Conservation (phyloP, 108 stramenopile genomes). For the Skeletonema tropicum region DNA sequence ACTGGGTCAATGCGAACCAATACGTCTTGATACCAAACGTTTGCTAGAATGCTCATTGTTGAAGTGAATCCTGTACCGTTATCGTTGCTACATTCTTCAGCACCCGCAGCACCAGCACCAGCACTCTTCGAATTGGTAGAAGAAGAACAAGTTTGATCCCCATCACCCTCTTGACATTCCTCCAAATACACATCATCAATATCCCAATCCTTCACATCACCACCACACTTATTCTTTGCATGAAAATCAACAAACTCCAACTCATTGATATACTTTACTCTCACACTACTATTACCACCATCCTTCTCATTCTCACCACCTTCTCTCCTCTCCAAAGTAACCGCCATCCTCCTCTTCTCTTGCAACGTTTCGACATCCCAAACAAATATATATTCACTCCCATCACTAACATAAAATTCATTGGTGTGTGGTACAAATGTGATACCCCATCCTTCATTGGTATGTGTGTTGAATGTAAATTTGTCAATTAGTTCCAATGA, state of each 20-base stretch:
- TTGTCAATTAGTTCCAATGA: conserved; percentile 36
- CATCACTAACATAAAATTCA: conserved; percentile 79
- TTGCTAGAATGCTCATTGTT: conserved; percentile 68
- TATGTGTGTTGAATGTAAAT: conserved; percentile 54
- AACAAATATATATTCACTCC: conserved; percentile 55
- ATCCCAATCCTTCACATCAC: not conserved
- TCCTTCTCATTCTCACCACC: no score
- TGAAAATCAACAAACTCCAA: conserved; percentile 69
- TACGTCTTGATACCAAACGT: conserved; percentile 77
- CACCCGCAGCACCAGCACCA: not conserved
- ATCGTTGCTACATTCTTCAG: conserved; percentile 63
- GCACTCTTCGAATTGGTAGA: not conserved
- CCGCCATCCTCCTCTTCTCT: conserved; percentile 43
- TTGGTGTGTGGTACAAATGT: conserved; percentile 59
- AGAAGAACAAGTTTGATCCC: conserved; percentile 20
- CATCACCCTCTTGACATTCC: conserved; percentile 15
- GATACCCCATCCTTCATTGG: conserved; percentile 85
- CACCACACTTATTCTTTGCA: not conserved
- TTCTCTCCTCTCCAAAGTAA: conserved; percentile 20
- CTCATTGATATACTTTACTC: conserved; percentile 64
- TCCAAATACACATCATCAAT: not conserved
- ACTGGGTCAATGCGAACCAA: conserved; percentile 66
- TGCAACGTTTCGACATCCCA: conserved; percentile 67
- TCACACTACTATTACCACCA: not conserved
- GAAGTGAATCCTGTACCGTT: conserved; percentile 48